Percentiles rank a stretch among this genome's conserved stretches.
phyloP scores from a whole-genome alignment of 208 protist species.

The Trypanosoma platydactyli region DNA sequence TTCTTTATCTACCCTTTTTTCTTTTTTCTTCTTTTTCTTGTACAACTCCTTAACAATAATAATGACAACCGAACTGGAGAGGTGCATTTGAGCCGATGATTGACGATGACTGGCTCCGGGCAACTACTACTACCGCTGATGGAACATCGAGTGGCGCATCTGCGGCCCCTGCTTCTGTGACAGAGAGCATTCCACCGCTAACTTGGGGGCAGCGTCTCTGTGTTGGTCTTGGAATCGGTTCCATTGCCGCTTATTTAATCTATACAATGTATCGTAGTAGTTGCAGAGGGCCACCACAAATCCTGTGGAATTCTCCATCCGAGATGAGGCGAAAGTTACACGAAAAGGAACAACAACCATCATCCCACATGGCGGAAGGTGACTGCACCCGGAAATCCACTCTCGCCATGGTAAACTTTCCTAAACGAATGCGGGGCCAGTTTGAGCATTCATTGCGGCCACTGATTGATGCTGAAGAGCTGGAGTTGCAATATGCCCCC shows the following conservation, averaged over 20 bases:
- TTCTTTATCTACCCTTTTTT: neutral
- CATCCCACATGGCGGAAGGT: neutral
- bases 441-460: constrained; percentile 29
- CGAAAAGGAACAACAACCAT: neutral
- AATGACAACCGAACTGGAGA: too few species aligned
- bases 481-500: constrained; percentile 36
- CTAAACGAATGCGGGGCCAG: constrained; percentile 18
- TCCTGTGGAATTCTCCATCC: constrained; percentile 27
- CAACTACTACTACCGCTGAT: neutral
- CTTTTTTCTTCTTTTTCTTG: constrained; percentile 18
- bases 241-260: constrained; percentile 22
- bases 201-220: constrained; percentile 8
- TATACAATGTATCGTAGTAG: constrained; percentile 35
- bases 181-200: neutral
- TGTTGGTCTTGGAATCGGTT: constrained; percentile 42
- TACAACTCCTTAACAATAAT: too few species aligned
- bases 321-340: neutral
- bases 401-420: constrained; percentile 68
- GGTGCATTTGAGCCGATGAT: constrained; percentile 2
- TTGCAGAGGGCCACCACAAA: constrained; percentile 37
- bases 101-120: constrained; percentile 17
- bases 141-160: neutral
- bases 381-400: neutral
- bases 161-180: neutral
- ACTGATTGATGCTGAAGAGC: constrained; percentile 33